phyloP scores from a whole-genome alignment of 306 rosid genomes.

The Adenanthera pavonina region DNA sequence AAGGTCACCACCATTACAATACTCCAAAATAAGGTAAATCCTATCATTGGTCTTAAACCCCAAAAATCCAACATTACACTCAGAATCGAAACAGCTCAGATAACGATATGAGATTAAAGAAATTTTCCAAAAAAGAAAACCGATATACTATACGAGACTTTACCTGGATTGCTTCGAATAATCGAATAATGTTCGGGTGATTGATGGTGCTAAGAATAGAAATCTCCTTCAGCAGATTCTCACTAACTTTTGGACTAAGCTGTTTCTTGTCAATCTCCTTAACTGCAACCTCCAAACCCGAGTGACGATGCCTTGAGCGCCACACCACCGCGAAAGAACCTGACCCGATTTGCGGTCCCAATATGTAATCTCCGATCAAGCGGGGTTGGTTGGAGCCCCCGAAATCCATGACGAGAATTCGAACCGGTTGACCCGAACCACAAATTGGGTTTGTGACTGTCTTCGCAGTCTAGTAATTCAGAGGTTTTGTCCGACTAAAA shows the following conservation, averaged over 20 bases:
- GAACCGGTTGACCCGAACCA: conserved; percentile 25
- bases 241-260: conserved; percentile 73
- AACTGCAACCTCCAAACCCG: conserved; percentile 81
- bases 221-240: conserved; percentile 78
- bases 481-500: not conserved
- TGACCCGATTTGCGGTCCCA: conserved; percentile 77
- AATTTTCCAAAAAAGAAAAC: not conserved
- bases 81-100: not conserved
- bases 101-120: not conserved
- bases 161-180: conserved; percentile 76
- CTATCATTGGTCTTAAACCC: conserved; percentile 69
- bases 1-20: conserved; percentile 93
- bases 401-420: conserved; percentile 55
- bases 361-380: conserved; percentile 74
- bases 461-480: not conserved
- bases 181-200: conserved; percentile 83
- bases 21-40: conserved; percentile 94
- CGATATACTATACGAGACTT: not conserved
- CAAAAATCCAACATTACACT: conserved; percentile 17
- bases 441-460: conserved; percentile 31
- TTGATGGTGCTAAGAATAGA: conserved; percentile 78
- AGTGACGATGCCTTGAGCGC: conserved; percentile 67
- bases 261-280: conserved; percentile 78
- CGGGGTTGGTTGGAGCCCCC: conserved; percentile 44
- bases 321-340: conserved; percentile 96